Evolutionary conservation across 176 grass and related monocot genomes (phyloP), one percentile per base, ranked within the genome.

Genomic region (Carex cristatella): DNA sequence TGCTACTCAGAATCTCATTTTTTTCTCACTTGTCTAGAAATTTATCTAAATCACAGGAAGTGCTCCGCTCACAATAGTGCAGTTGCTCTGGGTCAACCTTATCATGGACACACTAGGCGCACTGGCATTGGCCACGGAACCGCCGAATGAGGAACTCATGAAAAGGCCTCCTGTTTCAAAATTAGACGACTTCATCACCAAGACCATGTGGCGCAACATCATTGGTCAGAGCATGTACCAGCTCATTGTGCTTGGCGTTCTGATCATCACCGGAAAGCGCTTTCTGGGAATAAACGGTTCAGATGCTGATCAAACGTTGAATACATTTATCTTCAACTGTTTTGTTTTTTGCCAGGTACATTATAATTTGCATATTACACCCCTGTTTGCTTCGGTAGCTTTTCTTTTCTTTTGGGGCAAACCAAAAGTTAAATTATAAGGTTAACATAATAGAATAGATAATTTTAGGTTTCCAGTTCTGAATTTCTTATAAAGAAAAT

Each of bases 91-190:
- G 95, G 95, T 97, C 58, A 97, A 97, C 91, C 79, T 97, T 85
- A 94, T 94, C 84, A 97, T 97, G 95, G 95, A 97, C 84, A 97
- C 95, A 2, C 89, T 97, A 1, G 95, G 95, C 1, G 95, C 95
- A 12, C 61, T 97, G 44, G 95, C 95, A 65, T 89, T 97, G 59
- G 95, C 95, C 28, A 97, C 95, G 1, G 95, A 97, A 46, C 95
- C 95, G 0, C 92, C 95, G 1, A 91, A 90, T 62, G 89, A 92
- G 23, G 40, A 76, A 0, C 83, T 94, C 85, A 94, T 97, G 95
- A 66, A 23, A 86, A 85, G 92, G 82, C 95, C 89, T 13, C 91
- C 95, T 4, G 91, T 94, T 3, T 92, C 90, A 1, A 75, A 87
- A 11, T 86, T 86, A 2, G 92, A 93, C 66, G 88, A 84, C 82